A percentile compares a stretch with the other conserved stretches of the same genome.
Evolutionary conservation across 1,139 yeast species (phyloP).

Genomic region (Kurtzmaniella natalensis): DNA sequence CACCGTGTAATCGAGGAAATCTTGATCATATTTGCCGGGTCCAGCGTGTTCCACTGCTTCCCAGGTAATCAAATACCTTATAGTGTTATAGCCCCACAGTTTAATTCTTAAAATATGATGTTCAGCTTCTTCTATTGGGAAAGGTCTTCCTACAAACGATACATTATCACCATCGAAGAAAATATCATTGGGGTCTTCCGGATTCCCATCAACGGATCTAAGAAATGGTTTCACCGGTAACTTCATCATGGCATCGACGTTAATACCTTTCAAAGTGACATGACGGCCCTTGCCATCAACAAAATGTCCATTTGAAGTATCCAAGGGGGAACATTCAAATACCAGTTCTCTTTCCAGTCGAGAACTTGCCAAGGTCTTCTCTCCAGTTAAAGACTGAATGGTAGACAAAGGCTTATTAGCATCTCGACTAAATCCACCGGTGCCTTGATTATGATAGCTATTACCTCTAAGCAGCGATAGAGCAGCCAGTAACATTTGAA

Average conservation of each 20-base stretch:
- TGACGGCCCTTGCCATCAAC: conserved; percentile 57
- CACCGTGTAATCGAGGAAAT: conserved; percentile 66
- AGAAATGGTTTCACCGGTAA: conserved; percentile 57
- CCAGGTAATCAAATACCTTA: conserved; percentile 82
- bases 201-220: conserved; percentile 47
- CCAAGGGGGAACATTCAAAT: conserved; percentile 30
- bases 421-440: no score
- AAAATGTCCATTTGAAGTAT: conserved; percentile 49
- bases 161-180: conserved; percentile 69
- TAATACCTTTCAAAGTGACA: conserved; percentile 72
- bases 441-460: no score
- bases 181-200: conserved; percentile 39
- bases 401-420: no score
- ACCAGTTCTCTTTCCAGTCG: conserved; percentile 8
- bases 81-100: conserved; percentile 76
- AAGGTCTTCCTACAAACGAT: conserved; percentile 79
- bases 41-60: conserved; percentile 90
- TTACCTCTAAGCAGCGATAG: no score
- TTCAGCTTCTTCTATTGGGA: conserved; percentile 68
- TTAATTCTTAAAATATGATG: conserved; percentile 66
- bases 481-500: no score
- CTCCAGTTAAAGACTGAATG: not conserved
- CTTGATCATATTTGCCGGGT: conserved; percentile 79
- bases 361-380: not conserved
- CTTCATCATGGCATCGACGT: conserved; percentile 74